phyloP scores from a whole-genome alignment of 805 yeast genomes.

The Ogataea wickerhamii region DNA sequence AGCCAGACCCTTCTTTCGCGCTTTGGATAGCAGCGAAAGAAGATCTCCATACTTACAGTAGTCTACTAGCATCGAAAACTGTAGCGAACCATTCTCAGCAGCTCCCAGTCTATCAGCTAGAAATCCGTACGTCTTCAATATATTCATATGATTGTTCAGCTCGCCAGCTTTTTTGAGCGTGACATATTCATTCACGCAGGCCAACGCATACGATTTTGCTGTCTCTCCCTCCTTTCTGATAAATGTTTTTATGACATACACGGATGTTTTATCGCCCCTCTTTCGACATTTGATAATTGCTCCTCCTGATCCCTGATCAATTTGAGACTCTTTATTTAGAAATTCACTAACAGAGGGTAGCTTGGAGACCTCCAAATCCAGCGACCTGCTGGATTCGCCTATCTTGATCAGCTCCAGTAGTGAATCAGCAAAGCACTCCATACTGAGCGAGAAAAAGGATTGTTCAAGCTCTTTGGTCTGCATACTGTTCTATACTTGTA shows the following conservation, averaged over 20 bases:
- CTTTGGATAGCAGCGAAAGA: constrained; percentile 38
- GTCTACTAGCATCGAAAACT: constrained; percentile 38
- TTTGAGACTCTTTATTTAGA: constrained; percentile 13
- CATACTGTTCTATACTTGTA: no score
- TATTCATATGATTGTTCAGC: constrained; percentile 6
- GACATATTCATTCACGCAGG: constrained; percentile 29
- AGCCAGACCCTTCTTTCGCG: constrained; percentile 35
- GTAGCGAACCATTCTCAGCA: not conserved
- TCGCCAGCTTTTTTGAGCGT: constrained; percentile 14
- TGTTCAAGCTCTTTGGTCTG: no score
- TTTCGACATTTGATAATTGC: constrained; percentile 20
- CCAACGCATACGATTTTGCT: constrained; percentile 9
- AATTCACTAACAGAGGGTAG: constrained; percentile 10
- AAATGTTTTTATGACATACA: constrained; percentile 16
- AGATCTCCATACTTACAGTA: constrained; percentile 48
- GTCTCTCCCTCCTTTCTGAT: constrained; percentile 6
- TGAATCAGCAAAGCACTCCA: no score
- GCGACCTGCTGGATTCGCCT: no score
- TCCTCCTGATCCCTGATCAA: constrained; percentile 34
- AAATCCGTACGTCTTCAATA: constrained; percentile 15
- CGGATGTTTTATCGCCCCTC: constrained; percentile 2
- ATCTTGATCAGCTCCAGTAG: no score
- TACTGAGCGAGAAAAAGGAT: no score
- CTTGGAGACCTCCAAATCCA: not conserved
- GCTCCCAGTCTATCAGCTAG: constrained; percentile 6